Conservation (phyloP, 805 yeast species). For the Suhomyces pyralidae region DNA sequence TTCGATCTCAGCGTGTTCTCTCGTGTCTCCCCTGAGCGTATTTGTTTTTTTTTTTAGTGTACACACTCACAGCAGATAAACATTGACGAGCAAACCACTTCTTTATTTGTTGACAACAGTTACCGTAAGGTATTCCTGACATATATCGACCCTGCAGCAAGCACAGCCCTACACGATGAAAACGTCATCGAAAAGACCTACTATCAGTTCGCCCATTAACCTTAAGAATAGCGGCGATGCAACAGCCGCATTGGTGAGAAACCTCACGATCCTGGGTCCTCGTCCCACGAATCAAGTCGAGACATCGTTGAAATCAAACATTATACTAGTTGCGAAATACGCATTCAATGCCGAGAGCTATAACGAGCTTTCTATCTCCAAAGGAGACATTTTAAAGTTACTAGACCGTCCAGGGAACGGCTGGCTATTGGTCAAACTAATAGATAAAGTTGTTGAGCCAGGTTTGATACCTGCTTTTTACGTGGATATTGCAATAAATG, state of each 20-base stretch:
- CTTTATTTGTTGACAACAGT: neutral
- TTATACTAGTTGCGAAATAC: slow-evolving; percentile 46
- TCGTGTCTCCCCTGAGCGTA: neutral
- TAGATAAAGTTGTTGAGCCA: slow-evolving; percentile 42
- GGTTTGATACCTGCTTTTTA: slow-evolving; percentile 54
- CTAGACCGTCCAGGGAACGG: slow-evolving; percentile 49
- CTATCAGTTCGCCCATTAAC: slow-evolving; percentile 1
- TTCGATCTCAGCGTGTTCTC: neutral
- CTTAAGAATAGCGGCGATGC: neutral
- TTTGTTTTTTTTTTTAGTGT: neutral
- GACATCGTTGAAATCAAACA: slow-evolving; percentile 23
- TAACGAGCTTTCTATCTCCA: slow-evolving; percentile 44
- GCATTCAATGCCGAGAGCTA: slow-evolving; percentile 42
- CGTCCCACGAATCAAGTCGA: slow-evolving; percentile 11
- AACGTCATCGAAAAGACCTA: slow-evolving; percentile 1
- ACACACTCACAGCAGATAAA: neutral
- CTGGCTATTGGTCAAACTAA: slow-evolving; percentile 56
- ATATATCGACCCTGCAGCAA: neutral
- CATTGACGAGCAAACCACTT: neutral
- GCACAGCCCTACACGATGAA: slow-evolving; percentile 1
- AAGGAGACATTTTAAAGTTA: slow-evolving; percentile 53
- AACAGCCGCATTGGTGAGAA: slow-evolving; percentile 1
- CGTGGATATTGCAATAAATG: slow-evolving; percentile 46
- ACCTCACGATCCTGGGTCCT: slow-evolving; percentile 18
- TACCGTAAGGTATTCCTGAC: neutral